Evolutionary conservation across 2,329 filamentous ascomycete genomes (phyloP), one percentile per base, ranked within the genome.

Genomic region (Ophiocordyceps camponoti-leonardi): DNA sequence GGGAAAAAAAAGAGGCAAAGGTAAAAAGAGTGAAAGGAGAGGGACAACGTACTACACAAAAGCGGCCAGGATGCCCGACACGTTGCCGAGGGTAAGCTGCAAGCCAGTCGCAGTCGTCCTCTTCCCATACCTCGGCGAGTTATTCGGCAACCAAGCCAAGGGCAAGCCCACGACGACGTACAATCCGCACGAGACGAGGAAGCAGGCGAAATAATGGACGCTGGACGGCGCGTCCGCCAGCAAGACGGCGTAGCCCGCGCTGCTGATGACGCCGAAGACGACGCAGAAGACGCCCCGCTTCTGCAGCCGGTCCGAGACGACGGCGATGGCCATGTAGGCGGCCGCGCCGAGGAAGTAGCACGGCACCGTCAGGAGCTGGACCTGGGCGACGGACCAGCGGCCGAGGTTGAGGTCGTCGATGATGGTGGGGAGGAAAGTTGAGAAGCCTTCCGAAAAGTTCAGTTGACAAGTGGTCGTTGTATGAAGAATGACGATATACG

Each of bases 361-460:
- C 0, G 84, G 84, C 42, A 90, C 82, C 0, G 84, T 88, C 31
- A 88, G 71, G 30, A 84, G 75, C 58, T 88, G 83, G 6, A 85
- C 75, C 54, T 83, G 69, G 0, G 81, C 73, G 0, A 67, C 66
- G 0, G 74, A 69, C 67, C 81, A 85, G 12, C 53, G 48, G 3
- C 81, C 79, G 31, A 35, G 13, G 13, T 16, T 35, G 44, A 88
- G 73, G 4, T 72, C 77, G 40, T 75, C 67, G 58, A 90, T 86
- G 51, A 90, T 88, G 5, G 82, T 86, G 0, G 84, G 84, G 41
- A 90, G 63, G 56, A 88, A 88, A 0, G 81, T 86, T 44, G 77
- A 81, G 59, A 79, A 87, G 5, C 83, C 81, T 71, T 11, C n/a
- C n/a, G n/a, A n/a, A n/a, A n/a, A n/a, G n/a, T n/a, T n/a, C n/a